Evolutionary conservation across 2,329 filamentous ascomycete species (phyloP).

Genomic region (Beauveria sp.): DNA sequence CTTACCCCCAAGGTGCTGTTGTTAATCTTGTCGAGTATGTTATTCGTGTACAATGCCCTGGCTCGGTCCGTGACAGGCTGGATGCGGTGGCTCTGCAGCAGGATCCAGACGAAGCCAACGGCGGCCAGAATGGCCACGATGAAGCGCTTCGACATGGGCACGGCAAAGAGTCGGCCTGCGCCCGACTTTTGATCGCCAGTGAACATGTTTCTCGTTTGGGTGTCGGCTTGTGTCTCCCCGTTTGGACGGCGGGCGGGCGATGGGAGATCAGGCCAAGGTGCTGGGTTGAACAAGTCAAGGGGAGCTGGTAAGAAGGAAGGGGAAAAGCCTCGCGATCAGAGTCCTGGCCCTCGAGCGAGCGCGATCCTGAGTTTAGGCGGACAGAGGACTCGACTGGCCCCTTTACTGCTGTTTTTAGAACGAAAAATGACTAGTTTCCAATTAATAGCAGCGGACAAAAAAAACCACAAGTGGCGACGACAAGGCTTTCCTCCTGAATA

Average conservation of each 20-base stretch:
- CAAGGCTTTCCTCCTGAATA: too few species aligned
- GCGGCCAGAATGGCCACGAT: not conserved
- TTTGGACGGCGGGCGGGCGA: not conserved
- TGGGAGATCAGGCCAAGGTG: too few species aligned
- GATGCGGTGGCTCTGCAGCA: slow-evolving; percentile 8
- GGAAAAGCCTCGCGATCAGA: too few species aligned
- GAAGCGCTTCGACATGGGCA: slow-evolving; percentile 6
- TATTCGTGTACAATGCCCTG: not conserved
- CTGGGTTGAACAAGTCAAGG: too few species aligned
- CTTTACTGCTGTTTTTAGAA: too few species aligned
- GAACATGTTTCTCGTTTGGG: not conserved
- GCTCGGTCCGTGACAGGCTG: not conserved
- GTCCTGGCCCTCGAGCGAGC: too few species aligned
- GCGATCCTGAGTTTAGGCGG: too few species aligned
- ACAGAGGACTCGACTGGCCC: too few species aligned
- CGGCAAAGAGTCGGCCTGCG: not conserved
- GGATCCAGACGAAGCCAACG: slow-evolving; percentile 3
- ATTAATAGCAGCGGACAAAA: too few species aligned
- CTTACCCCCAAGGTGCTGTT: slow-evolving; percentile 10
- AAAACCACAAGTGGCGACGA: too few species aligned
- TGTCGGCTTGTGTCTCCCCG: not conserved
- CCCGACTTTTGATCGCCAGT: not conserved
- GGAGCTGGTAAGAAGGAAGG: too few species aligned
- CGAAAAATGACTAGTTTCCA: too few species aligned
- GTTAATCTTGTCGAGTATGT: slow-evolving; percentile 7